Evolutionary conservation across 1,284 basidiomycete species (phyloP), one percentile per base, ranked within the genome.

Genomic region (Naganishia albida): DNA sequence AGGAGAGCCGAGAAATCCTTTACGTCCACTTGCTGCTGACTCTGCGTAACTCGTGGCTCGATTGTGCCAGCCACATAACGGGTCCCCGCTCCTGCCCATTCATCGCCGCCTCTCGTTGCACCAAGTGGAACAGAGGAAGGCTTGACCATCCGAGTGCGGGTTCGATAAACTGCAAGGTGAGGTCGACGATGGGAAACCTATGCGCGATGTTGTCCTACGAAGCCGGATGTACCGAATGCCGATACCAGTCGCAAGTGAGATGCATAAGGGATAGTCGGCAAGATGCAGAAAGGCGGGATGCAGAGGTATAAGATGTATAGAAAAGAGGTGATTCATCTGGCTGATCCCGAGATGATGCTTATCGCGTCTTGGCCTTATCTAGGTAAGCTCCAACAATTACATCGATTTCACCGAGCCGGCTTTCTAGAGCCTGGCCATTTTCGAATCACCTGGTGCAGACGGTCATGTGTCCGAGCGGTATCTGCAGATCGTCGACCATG

Each of bases 1-100:
- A 59, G 23, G 12, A 59, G 34, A 20, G 56, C 56, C n/a, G 44
- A 2, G 38, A 59, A 59, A 8, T 59, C 42, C 16, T 16, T 49
- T 16, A 30, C 44, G 7, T 48, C 23, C 28, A 57, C 16, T 7
- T 44, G 43, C 18, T 30, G 25, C 42, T 30, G n/a, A 25, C 16
- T 20, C 30, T 30, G 42, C 49, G 28, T 25, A 16, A 63, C 3
- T 7, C 26, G 20, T 51, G 49, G 23, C 30, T 44, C 25, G 16
- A 40, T 10, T 23, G 23, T 42, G 28, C 49, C 49, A 20, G 18
- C 15, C 48, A 52, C 60, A 40, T 63, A 51, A 16, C 43, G 52
- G 7, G 52, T 49, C 28, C 50, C 60, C 3, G 60, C 49, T 30
- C 49, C 49, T 18, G 43, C 42, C 15, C 42, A 30, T 28, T 53